A percentile compares a stretch with the other conserved stretches of the same genome.
phyloP scores from a whole-genome alignment of 805 yeast genomes.

The Candida palmyrensis region DNA sequence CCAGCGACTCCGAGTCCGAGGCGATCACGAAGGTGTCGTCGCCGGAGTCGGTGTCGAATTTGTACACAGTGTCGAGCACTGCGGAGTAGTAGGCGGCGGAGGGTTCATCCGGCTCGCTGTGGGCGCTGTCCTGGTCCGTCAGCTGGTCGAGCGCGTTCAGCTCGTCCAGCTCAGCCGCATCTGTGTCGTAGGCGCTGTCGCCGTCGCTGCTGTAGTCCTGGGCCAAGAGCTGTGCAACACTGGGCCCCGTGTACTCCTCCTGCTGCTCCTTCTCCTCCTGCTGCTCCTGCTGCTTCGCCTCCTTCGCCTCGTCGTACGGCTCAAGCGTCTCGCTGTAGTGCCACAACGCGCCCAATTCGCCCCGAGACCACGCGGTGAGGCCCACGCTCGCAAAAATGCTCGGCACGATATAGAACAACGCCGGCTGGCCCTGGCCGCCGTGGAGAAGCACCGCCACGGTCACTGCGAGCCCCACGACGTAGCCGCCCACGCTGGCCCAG shows the following conservation, averaged over 20 bases:
- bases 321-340: conserved; percentile 11
- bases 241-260: conserved; percentile 8
- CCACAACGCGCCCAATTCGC: conserved; percentile 41
- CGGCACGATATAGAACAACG: conserved; percentile 61
- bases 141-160: conserved; percentile 6
- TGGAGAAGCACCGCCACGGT: conserved; percentile 38
- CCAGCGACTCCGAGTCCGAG: conserved; percentile 8
- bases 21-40: conserved; percentile 14
- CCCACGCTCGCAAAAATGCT: conserved; percentile 25
- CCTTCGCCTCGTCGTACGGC: conserved; percentile 12
- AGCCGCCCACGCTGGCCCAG: conserved; percentile 39
- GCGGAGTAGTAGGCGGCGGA: background rate
- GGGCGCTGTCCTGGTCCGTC: background rate
- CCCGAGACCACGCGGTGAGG: conserved; percentile 26
- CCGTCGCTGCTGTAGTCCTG: conserved; percentile 9
- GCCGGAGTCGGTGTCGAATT: conserved; percentile 5
- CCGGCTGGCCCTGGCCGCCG: conserved; percentile 56
- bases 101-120: conserved; percentile 9
- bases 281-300: conserved; percentile 10
- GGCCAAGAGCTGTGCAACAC: background rate
- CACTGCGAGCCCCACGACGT: conserved; percentile 38
- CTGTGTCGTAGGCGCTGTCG: conserved; percentile 9
- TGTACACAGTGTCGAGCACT: conserved; percentile 1
- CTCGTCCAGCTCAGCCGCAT: conserved; percentile 7
- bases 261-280: conserved; percentile 10